These are phyloP conservation scores for Gaeumannomyces tritici DNA, from an alignment of 2,329 filamentous ascomycete genomes.

Conservation along the genomic window DNA sequence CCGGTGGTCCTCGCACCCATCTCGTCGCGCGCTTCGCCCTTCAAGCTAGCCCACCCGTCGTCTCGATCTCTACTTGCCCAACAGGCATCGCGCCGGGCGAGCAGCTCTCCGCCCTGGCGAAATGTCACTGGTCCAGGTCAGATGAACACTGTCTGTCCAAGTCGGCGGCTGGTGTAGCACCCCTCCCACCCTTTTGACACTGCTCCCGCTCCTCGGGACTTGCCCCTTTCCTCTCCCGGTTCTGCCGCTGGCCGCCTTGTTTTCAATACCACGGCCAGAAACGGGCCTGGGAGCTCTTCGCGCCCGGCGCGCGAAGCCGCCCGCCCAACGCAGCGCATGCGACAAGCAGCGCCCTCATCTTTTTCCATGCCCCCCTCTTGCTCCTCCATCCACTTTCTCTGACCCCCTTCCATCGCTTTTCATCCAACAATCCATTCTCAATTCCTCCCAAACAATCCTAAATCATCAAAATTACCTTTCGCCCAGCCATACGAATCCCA, in stretches of 20 bases:
- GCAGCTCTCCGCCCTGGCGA: not conserved
- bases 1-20: not conserved
- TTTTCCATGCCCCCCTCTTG: not conserved
- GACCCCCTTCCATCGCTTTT: not conserved
- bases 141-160: not conserved
- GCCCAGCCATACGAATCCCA: not conserved
- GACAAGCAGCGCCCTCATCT: not conserved
- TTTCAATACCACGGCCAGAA: not conserved
- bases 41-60: not conserved
- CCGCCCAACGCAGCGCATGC: not conserved
- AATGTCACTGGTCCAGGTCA: not conserved
- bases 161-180: not conserved
- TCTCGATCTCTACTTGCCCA: not conserved
- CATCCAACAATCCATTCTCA: not conserved
- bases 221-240: not conserved
- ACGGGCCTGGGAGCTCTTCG: not conserved
- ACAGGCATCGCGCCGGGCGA: not conserved
- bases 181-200: not conserved
- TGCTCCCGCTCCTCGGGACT: not conserved
- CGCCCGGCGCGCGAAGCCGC: not conserved
- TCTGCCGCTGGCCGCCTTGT: not conserved
- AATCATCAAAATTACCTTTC: not conserved
- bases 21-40: no score
- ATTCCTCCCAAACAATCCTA: not conserved
- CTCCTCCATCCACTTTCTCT: not conserved